Conservation (phyloP, 1,139 yeast genomes). For the Pichia inconspicua region DNA sequence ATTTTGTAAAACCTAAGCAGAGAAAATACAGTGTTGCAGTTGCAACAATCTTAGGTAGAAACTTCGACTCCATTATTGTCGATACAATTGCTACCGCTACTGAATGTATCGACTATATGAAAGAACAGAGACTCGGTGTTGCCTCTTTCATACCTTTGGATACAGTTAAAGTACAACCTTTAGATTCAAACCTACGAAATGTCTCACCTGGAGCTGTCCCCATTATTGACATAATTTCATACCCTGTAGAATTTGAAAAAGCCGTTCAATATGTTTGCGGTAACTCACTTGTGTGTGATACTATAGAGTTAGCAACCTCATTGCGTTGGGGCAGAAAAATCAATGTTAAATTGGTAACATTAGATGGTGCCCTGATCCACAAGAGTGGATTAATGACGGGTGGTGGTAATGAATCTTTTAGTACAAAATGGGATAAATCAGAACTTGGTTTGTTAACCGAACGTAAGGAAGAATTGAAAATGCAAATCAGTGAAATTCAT, state of each 20-base stretch:
- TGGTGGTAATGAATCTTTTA: constrained; percentile 45
- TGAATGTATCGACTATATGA: constrained; percentile 73
- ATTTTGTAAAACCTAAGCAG: constrained; percentile 72
- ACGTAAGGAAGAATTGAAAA: constrained; percentile 52
- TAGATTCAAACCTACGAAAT: constrained; percentile 49
- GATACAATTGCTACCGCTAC: constrained; percentile 70
- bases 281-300: constrained; percentile 73
- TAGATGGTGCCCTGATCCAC: constrained; percentile 81
- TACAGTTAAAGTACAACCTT: constrained; percentile 55
- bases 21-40: constrained; percentile 71
- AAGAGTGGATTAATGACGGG: constrained; percentile 91
- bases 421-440: constrained; percentile 64
- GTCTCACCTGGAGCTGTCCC: constrained; percentile 53
- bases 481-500: constrained; percentile 45
- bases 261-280: constrained; percentile 82
- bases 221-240: constrained; percentile 65
- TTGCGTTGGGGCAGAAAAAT: constrained; percentile 63
- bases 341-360: constrained; percentile 64
- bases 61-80: constrained; percentile 78
- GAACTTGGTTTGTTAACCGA: constrained; percentile 53
- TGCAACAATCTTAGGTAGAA: constrained; percentile 69
- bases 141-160: constrained; percentile 89
- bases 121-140: constrained; percentile 78
- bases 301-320: constrained; percentile 56
- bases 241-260: constrained; percentile 59